phyloP scores from a whole-genome alignment of 768 basidiomycete species.

The Panellus pusillus region DNA sequence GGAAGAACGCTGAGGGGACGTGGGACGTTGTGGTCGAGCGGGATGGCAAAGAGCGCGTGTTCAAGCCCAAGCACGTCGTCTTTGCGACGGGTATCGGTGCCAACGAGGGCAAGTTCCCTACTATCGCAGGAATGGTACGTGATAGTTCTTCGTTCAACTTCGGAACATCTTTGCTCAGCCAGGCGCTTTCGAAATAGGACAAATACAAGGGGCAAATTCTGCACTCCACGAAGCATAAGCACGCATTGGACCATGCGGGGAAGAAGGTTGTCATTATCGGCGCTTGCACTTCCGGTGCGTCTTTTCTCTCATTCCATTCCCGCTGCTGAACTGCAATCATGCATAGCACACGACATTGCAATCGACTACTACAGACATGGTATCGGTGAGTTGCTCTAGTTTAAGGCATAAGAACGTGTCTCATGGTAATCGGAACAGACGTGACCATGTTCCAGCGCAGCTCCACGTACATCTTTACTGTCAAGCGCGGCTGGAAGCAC shows the following conservation, averaged over 20 bases:
- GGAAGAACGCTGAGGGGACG: slow-evolving; percentile 36
- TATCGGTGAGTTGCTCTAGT: background rate
- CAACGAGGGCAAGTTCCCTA: slow-evolving; percentile 44
- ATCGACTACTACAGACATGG: slow-evolving; percentile 12
- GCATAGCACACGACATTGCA: slow-evolving; percentile 12
- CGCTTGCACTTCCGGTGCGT: slow-evolving; percentile 55
- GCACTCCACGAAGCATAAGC: slow-evolving; percentile 53
- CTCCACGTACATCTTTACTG: slow-evolving; percentile 44
- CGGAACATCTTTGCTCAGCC: no score
- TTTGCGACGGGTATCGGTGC: slow-evolving; percentile 58
- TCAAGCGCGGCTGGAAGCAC: slow-evolving; percentile 29
- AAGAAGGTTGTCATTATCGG: slow-evolving; percentile 67
- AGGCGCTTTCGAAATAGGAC: slow-evolving; percentile 27
- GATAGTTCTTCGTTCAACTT: background rate
- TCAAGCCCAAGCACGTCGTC: slow-evolving; percentile 52
- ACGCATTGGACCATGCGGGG: slow-evolving; percentile 46
- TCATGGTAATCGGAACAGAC: background rate
- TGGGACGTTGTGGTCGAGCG: slow-evolving; percentile 48
- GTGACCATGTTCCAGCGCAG: slow-evolving; percentile 44
- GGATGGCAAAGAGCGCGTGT: slow-evolving; percentile 33
- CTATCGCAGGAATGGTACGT: slow-evolving; percentile 41
- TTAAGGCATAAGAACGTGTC: no score
- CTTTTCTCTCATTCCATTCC: no score
- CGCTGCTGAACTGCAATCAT: no score
- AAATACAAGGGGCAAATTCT: slow-evolving; percentile 48